phyloP scores from a whole-genome alignment of 805 yeast species.

The Candida railenensis region DNA sequence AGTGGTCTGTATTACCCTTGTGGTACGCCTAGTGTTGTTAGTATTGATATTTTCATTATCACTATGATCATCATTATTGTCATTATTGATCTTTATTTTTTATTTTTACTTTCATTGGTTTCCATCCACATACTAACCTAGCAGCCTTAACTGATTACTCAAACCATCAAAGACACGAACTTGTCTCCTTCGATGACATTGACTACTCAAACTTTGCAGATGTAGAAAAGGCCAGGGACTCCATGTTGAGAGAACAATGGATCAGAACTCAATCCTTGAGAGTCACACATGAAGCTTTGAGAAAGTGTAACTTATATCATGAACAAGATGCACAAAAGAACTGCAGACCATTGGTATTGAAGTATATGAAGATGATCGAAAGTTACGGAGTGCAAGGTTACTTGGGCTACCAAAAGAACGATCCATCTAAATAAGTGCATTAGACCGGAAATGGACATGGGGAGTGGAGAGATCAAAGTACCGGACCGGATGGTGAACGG shows the following conservation, averaged over 20 bases:
- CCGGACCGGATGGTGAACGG: too few relatives aligned
- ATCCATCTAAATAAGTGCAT: slow-evolving; percentile 60
- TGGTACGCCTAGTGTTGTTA: neutral
- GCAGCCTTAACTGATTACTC: slow-evolving; percentile 32
- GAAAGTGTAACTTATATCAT: slow-evolving; percentile 69
- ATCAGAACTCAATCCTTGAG: slow-evolving; percentile 66
- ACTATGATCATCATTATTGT: too few relatives aligned
- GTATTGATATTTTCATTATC: neutral
- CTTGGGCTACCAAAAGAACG: slow-evolving; percentile 86
- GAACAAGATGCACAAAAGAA: slow-evolving; percentile 57
- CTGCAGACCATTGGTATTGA: slow-evolving; percentile 76
- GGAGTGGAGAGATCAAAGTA: too few relatives aligned
- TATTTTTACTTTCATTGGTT: neutral
- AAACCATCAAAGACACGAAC: slow-evolving; percentile 56
- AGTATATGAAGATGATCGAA: slow-evolving; percentile 75
- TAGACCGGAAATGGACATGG: too few relatives aligned
- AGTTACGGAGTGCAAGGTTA: slow-evolving; percentile 67
- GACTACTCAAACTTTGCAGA: slow-evolving; percentile 66
- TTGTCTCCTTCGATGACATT: slow-evolving; percentile 80
- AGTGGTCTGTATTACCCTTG: neutral
- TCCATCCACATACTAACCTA: slow-evolving; percentile 1
- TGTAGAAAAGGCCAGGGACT: slow-evolving; percentile 70
- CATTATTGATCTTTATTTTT: neutral
- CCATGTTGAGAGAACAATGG: slow-evolving; percentile 79
- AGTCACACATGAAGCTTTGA: slow-evolving; percentile 70